phyloP scores from a whole-genome alignment of 495 filamentous ascomycete genomes.

The Talaromyces wortmannii region DNA sequence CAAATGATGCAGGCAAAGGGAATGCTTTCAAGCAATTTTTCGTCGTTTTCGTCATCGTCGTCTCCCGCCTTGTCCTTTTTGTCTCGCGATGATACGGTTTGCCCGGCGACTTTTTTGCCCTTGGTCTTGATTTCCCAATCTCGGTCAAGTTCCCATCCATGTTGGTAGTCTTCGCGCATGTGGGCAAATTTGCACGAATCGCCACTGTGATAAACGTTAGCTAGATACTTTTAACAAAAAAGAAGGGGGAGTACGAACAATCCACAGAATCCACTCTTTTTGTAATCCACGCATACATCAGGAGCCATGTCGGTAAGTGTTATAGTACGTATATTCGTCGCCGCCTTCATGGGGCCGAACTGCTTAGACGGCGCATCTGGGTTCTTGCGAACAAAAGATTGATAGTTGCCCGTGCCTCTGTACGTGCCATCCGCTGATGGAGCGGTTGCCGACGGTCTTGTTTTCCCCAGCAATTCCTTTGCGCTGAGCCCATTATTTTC shows the following conservation, averaged over 20 bases:
- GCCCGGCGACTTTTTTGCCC: constrained; percentile 60
- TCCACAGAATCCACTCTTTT: constrained; percentile 79
- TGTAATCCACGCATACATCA: constrained; percentile 95
- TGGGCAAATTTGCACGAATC: constrained; percentile 86
- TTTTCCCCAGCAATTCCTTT: constrained; percentile 60
- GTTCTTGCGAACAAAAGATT: constrained; percentile 72
- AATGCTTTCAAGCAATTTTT: constrained; percentile 74
- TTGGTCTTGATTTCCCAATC: constrained; percentile 88
- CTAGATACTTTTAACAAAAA: background rate
- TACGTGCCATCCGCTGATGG: constrained; percentile 59
- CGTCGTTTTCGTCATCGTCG: constrained; percentile 62
- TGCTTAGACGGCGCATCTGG: constrained; percentile 65
- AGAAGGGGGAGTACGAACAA: constrained; percentile 32
- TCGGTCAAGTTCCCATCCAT: constrained; percentile 89
- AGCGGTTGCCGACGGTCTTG: constrained; percentile 27
- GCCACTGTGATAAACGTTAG: constrained; percentile 15
- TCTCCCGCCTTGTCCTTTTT: constrained; percentile 35
- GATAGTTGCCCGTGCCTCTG: constrained; percentile 65
- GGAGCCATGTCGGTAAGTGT: constrained; percentile 89
- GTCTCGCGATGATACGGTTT: constrained; percentile 48
- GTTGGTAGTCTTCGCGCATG: constrained; percentile 78
- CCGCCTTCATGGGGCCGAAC: constrained; percentile 81
- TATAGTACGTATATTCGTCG: constrained; percentile 85
- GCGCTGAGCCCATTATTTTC: constrained; percentile 33
- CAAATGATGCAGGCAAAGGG: constrained; percentile 97